These are phyloP conservation scores for Alternaria longipes DNA, from an alignment of 2,329 filamentous ascomycete genomes.

Conservation along the genomic window DNA sequence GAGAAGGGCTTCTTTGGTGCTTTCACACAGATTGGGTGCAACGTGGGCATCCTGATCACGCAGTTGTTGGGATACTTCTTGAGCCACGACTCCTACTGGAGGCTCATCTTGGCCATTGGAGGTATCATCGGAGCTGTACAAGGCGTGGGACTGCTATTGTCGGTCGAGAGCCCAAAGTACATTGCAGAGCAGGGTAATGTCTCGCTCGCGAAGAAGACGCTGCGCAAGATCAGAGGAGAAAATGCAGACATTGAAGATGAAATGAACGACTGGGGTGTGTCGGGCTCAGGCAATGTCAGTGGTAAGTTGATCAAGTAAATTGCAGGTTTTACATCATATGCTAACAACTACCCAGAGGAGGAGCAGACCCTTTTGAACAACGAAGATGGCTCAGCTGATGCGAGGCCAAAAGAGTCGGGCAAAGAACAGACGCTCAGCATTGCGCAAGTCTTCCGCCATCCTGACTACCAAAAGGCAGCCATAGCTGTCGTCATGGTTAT, in stretches of 20 bases:
- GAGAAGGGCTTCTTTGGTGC: conserved; percentile 80
- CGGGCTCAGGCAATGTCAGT: conserved; percentile 37
- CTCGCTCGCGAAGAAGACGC: conserved; percentile 68
- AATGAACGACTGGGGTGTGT: conserved; percentile 61
- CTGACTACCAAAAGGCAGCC: conserved; percentile 79
- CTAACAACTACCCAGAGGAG: conserved; percentile 61
- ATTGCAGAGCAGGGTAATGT: conserved; percentile 72
- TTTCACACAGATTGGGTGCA: conserved; percentile 93
- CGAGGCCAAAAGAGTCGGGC: conserved; percentile 34
- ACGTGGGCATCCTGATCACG: conserved; percentile 84
- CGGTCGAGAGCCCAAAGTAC: conserved; percentile 88
- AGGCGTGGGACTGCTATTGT: conserved; percentile 72
- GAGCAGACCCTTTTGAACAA: conserved; percentile 73
- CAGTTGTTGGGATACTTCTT: conserved; percentile 89
- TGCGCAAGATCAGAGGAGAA: conserved; percentile 80
- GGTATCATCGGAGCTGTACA: conserved; percentile 74
- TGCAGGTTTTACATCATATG: not conserved
- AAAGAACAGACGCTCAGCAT: conserved; percentile 54
- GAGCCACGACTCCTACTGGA: conserved; percentile 81
- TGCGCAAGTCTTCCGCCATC: conserved; percentile 69
- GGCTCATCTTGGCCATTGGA: conserved; percentile 80
- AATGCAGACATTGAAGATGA: conserved; percentile 77
- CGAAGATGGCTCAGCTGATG: conserved; percentile 40
- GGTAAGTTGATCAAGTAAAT: conserved; percentile 28
- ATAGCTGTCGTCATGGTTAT: conserved; percentile 92